Evolutionary conservation across 2,329 filamentous ascomycete genomes (phyloP), one percentile per base, ranked within the genome.

Genomic region (Myriosclerotinia curreyana): DNA sequence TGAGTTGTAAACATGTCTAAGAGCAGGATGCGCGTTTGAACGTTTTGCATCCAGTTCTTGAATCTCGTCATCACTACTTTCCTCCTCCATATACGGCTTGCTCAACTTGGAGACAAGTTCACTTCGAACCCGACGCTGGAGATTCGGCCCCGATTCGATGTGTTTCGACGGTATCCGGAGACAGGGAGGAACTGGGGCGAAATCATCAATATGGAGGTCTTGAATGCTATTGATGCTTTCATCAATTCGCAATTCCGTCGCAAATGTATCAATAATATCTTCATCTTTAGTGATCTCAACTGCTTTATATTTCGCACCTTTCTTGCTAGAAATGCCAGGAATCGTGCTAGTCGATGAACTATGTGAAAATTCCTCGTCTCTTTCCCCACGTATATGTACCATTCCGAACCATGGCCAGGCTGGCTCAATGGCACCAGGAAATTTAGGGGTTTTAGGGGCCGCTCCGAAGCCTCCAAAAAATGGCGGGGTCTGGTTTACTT

Each of bases 321-420:
- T 73, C 31, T 55, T 58, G 8, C 46, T 3, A 14, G 31, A 31
- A 28, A 56, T 17, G 8, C 53, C 20, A 44, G 25, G 15, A n/a
- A n/a, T n/a, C 7, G n/a, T 25, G 34, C 20, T 9, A 9, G 56
- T 36, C 15, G 51, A 52, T 15, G 46, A 5, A 22, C n/a, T n/a
- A 3, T 25, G 36, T 20, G 9, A 14, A n/a, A 6, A 11, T 44
- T 64, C 28, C 14, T 51, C 15, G 5, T 49, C 49, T 58, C 63
- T 54, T 36, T 65, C 31, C 34, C 83, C 86, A 62, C 87, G 83
- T 50, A 92, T 76, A 74, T 92, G 89, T 0, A 81, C 76, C 73
- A 85, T 85, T 8, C 80, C 88, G 67, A 81, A 80, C 56, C 84
- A 82, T 46, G 91, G 91, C 88, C 90, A 95, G n/a, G 85, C 79